Conservation (phyloP, 176 grass and related monocot species). For the Eremochloa ophiuroides region DNA sequence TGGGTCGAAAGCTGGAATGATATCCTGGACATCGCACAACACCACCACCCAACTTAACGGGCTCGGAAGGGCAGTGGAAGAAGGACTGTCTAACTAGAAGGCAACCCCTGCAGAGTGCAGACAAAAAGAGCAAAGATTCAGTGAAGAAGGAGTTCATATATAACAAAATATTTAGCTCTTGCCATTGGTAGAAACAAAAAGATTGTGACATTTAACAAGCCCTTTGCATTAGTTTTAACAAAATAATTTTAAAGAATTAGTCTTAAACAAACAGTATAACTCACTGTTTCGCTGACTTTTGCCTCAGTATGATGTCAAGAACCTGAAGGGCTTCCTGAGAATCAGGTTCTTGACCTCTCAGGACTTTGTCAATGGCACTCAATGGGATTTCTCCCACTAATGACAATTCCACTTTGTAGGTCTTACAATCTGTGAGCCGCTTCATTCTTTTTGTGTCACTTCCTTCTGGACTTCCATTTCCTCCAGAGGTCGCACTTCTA, state of each 20-base stretch:
- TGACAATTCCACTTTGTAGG: constrained; percentile 2
- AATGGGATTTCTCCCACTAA: not conserved
- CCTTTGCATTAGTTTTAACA: not conserved
- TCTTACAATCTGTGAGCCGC: not conserved
- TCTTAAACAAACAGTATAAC: not conserved
- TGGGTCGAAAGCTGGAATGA: constrained; percentile 1
- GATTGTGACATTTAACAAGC: not conserved
- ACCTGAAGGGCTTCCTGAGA: not conserved
- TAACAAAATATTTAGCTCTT: not conserved
- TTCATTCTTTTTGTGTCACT: constrained; percentile 23
- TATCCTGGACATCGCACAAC: not conserved
- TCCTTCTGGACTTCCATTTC: not conserved
- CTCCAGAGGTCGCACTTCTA: not conserved
- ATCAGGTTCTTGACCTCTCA: not conserved
- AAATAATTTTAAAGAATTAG: not conserved
- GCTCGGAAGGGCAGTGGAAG: not conserved
- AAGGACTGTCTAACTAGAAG: not conserved
- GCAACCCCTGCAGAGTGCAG: not conserved
- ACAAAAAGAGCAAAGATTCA: not conserved
- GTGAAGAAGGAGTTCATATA: not conserved
- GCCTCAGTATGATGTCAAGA: constrained; percentile 11
- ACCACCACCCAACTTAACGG: not conserved
- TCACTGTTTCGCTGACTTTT: not conserved
- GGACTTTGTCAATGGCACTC: not conserved
- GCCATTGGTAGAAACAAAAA: not conserved